A percentile compares a stretch with the other conserved stretches of the same genome.
phyloP scores from a whole-genome alignment of 2,329 filamentous ascomycete species.

The Fonsecaea pedrosoi region DNA sequence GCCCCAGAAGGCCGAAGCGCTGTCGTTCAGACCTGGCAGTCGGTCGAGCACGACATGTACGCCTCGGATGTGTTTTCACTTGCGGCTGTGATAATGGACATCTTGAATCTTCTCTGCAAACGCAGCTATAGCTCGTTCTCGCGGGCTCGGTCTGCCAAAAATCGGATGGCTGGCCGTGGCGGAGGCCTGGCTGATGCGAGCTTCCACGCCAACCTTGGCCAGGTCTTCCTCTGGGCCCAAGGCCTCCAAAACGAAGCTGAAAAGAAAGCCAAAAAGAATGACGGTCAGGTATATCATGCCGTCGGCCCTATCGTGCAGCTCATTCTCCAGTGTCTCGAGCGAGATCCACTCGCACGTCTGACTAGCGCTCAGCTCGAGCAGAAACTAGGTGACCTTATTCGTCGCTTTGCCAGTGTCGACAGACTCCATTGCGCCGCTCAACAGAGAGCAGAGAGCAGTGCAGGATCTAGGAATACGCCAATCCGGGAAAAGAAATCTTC shows the following conservation, averaged over 20 bases:
- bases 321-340: slow-evolving; percentile 48
- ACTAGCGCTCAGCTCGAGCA: slow-evolving; percentile 44
- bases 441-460: slow-evolving; percentile 9
- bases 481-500: slow-evolving; percentile 11
- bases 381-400: slow-evolving; percentile 40
- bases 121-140: slow-evolving; percentile 62
- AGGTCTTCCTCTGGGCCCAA: slow-evolving; percentile 64
- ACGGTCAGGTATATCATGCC: slow-evolving; percentile 45
- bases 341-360: slow-evolving; percentile 45
- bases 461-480: slow-evolving; percentile 5
- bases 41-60: slow-evolving; percentile 45
- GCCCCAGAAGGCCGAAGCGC: slow-evolving; percentile 44
- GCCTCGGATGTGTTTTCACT: slow-evolving; percentile 65
- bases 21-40: slow-evolving; percentile 50
- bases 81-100: slow-evolving; percentile 64
- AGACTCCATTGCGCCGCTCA: slow-evolving; percentile 34
- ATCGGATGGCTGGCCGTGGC: slow-evolving; percentile 55
- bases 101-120: slow-evolving; percentile 65
- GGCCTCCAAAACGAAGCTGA: slow-evolving; percentile 57
- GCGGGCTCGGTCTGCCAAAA: slow-evolving; percentile 62
- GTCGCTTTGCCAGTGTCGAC: slow-evolving; percentile 48
- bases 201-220: slow-evolving; percentile 64
- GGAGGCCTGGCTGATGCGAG: slow-evolving; percentile 62
- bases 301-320: slow-evolving; percentile 49
- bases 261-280: slow-evolving; percentile 48